Conservation (phyloP, 257 asterid species). For the Solanum okadae region DNA sequence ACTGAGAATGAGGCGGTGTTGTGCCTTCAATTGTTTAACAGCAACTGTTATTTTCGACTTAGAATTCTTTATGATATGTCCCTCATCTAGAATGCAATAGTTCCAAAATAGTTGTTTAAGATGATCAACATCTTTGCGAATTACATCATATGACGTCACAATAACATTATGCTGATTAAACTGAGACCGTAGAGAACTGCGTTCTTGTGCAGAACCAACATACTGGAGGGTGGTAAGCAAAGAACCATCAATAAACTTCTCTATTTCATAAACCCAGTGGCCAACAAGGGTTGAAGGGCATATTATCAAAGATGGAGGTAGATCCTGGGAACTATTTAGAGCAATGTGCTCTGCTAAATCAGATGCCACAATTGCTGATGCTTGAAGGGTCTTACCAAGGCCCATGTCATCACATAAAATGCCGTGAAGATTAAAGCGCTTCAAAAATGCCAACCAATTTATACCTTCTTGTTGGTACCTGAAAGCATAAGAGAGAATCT, state of each 20-base stretch:
- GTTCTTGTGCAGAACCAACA: slow-evolving; percentile 94
- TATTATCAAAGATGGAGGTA: slow-evolving; percentile 81
- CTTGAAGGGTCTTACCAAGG: slow-evolving; percentile 97
- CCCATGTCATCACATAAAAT: slow-evolving; percentile 99
- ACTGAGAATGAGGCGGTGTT: slow-evolving; percentile 94
- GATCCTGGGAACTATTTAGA: slow-evolving; percentile 34
- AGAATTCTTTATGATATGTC: slow-evolving; percentile 86
- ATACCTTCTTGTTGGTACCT: slow-evolving; percentile 99
- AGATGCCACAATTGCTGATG: slow-evolving; percentile 93
- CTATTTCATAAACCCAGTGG: slow-evolving; percentile 98
- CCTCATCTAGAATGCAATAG: slow-evolving; percentile 95
- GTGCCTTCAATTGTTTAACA: slow-evolving; percentile 88
- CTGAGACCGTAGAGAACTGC: slow-evolving; percentile 51
- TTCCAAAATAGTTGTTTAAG: slow-evolving; percentile 74
- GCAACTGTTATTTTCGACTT: slow-evolving; percentile 91
- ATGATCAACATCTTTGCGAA: slow-evolving; percentile 86
- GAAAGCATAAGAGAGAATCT: slow-evolving; percentile 10
- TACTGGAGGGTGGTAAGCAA: slow-evolving; percentile 82
- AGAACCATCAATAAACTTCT: slow-evolving; percentile 92
- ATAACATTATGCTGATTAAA: slow-evolving; percentile 72
- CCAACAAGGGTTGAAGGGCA: slow-evolving; percentile 99
- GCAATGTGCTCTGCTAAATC: slow-evolving; percentile 83
- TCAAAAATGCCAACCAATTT: slow-evolving; percentile 94
- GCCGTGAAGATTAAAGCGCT: slow-evolving; percentile 94
- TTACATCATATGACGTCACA: slow-evolving; percentile 88